A percentile compares a stretch with the other conserved stretches of the same genome.
Evolutionary conservation across 768 basidiomycete species (phyloP).

Genomic region (Lactifluus subvellereus): DNA sequence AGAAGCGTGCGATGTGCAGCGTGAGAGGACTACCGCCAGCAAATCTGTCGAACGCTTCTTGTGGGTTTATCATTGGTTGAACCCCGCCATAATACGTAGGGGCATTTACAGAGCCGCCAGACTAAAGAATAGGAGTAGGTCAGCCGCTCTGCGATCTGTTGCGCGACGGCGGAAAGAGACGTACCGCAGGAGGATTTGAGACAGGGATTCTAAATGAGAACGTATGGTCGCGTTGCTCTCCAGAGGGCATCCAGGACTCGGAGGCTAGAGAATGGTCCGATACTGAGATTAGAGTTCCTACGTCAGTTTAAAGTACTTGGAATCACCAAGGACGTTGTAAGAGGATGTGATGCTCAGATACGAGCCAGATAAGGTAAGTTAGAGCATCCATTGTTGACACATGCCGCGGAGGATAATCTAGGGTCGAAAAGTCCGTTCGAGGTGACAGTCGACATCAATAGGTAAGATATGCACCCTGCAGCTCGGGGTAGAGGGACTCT

Average conservation of each 20-base stretch:
- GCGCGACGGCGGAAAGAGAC: too few relatives aligned
- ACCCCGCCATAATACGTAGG: background rate
- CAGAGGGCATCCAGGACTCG: background rate
- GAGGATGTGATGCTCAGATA: too few relatives aligned
- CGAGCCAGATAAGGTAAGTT: background rate
- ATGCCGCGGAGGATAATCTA: background rate
- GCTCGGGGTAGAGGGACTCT: too few relatives aligned
- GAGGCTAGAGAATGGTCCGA: too few relatives aligned
- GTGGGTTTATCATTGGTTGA: background rate
- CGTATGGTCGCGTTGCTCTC: background rate
- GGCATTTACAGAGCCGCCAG: background rate
- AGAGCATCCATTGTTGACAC: background rate
- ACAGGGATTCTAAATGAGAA: background rate
- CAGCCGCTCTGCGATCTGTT: too few relatives aligned
- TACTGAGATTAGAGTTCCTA: background rate
- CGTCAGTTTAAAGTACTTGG: background rate
- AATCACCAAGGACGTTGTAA: background rate
- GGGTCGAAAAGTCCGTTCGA: background rate
- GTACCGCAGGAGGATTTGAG: background rate
- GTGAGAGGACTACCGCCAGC: background rate
- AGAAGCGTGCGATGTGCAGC: background rate
- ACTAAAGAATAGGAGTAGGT: background rate
- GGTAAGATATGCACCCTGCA: too few relatives aligned
- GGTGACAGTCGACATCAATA: too few relatives aligned
- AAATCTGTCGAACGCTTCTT: background rate